A percentile compares a stretch with the other conserved stretches of the same genome.
phyloP scores from a whole-genome alignment of 2,329 filamentous ascomycete species.

The Sporothrix phasma region DNA sequence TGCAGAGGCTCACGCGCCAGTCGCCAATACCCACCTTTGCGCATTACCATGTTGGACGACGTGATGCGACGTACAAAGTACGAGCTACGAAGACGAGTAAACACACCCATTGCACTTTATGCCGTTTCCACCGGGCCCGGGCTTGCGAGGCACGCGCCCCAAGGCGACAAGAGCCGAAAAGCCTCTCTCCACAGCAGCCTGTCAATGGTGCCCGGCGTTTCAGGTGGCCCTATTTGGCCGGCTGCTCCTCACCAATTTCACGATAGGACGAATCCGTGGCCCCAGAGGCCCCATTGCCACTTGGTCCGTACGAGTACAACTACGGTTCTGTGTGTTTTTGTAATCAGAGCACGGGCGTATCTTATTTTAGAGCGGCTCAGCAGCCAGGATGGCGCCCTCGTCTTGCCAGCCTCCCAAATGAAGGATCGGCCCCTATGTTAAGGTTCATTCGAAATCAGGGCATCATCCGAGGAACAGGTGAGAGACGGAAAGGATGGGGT shows the following conservation, averaged over 20 bases:
- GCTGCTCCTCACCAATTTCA: neutral
- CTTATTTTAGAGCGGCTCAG: neutral
- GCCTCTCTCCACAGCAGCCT: too few species aligned
- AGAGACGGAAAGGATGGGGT: too few species aligned
- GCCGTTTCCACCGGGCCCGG: too few species aligned
- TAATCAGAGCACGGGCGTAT: neutral
- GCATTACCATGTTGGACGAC: neutral
- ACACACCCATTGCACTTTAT: too few species aligned
- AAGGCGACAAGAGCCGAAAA: too few species aligned
- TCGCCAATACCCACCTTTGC: neutral
- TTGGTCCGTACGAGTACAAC: neutral
- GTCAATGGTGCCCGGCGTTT: conserved; percentile 9
- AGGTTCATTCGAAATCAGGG: neutral
- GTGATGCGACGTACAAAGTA: neutral
- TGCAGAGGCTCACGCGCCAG: neutral
- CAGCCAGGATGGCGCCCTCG: too few species aligned
- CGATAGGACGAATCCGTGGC: neutral
- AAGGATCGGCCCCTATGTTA: neutral
- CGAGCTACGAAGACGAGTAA: too few species aligned
- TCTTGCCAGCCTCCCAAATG: too few species aligned
- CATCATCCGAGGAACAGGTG: neutral
- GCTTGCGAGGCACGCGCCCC: neutral
- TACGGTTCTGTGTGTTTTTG: neutral
- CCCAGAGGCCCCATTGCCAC: neutral
- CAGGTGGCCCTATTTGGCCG: conserved; percentile 8